Evolutionary conservation across 2,329 filamentous ascomycete species (phyloP).

Genomic region (Alternaria sp.): DNA sequence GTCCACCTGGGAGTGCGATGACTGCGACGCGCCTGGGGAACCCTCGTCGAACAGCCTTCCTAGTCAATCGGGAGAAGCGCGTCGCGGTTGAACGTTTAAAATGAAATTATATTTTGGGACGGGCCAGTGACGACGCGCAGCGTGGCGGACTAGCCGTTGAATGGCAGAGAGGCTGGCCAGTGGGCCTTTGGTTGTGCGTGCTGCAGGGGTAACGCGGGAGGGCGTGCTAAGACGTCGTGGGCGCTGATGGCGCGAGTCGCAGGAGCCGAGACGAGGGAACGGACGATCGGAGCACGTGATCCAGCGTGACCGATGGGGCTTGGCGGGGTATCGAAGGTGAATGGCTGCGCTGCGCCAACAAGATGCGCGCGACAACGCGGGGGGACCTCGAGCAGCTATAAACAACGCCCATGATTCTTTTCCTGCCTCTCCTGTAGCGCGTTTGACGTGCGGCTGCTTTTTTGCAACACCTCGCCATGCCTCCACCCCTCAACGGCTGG

Average conservation of each 20-base stretch:
- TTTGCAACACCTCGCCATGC: slow-evolving; percentile 33
- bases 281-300: background rate
- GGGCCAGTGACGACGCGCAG: slow-evolving; percentile 40
- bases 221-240: slow-evolving; percentile 12
- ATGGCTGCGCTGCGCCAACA: background rate
- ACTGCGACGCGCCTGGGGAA: slow-evolving; percentile 26
- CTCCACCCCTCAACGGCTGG: slow-evolving; percentile 43
- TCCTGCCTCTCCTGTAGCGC: slow-evolving; percentile 3
- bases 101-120: slow-evolving; percentile 38
- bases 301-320: background rate
- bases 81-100: slow-evolving; percentile 31
- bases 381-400: slow-evolving; percentile 9
- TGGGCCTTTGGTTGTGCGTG: slow-evolving; percentile 22
- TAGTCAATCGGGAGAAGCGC: slow-evolving; percentile 34
- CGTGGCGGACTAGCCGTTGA: slow-evolving; percentile 27
- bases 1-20: slow-evolving; percentile 22
- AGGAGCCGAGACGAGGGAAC: background rate
- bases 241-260: background rate
- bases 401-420: slow-evolving; percentile 2
- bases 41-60: slow-evolving; percentile 28
- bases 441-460: slow-evolving; percentile 21
- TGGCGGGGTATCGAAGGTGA: slow-evolving; percentile 3
- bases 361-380: background rate
- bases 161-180: slow-evolving; percentile 24
- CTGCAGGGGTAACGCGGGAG: slow-evolving; percentile 30